Percentiles rank a stretch among this genome's conserved stretches.
phyloP scores from a whole-genome alignment of 495 filamentous ascomycete genomes.

The Hyaloscypha finlandica region DNA sequence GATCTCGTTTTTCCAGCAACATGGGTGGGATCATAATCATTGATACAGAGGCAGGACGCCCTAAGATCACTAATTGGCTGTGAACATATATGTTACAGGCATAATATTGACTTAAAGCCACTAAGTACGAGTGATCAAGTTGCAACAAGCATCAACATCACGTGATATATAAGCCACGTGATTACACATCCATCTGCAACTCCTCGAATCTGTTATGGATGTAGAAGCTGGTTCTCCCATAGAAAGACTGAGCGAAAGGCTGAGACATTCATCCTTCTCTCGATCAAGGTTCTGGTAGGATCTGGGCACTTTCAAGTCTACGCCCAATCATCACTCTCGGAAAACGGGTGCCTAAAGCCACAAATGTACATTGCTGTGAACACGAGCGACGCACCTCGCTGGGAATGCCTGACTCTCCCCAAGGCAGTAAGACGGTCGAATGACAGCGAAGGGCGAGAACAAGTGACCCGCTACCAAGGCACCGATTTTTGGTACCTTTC shows the following conservation, averaged over 20 bases:
- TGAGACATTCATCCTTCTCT: not conserved
- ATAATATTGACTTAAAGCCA: not conserved
- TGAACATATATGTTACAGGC: not conserved
- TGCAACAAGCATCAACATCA: not conserved
- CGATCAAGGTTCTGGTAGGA: not conserved
- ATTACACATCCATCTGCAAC: too few species aligned
- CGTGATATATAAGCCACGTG: not conserved
- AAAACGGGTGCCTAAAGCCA: slow-evolving; percentile 11
- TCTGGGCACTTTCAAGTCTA: not conserved
- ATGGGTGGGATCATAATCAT: too few species aligned
- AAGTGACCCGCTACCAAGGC: not conserved
- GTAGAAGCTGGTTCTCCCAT: too few species aligned
- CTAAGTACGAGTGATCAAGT: not conserved
- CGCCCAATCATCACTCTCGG: slow-evolving; percentile 9
- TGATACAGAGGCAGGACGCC: not conserved
- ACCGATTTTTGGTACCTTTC: not conserved
- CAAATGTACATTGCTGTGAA: not conserved
- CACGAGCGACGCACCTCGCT: too few species aligned
- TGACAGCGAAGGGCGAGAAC: not conserved
- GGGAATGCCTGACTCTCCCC: not conserved
- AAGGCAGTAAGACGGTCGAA: not conserved
- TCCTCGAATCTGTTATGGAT: too few species aligned
- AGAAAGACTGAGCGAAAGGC: not conserved
- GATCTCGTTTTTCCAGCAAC: too few species aligned
- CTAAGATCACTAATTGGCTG: not conserved